Percentiles rank a stretch among this genome's conserved stretches.
Conservation (phyloP, 106 monocot genomes). For the Phalaenopsis equestris region DNA sequence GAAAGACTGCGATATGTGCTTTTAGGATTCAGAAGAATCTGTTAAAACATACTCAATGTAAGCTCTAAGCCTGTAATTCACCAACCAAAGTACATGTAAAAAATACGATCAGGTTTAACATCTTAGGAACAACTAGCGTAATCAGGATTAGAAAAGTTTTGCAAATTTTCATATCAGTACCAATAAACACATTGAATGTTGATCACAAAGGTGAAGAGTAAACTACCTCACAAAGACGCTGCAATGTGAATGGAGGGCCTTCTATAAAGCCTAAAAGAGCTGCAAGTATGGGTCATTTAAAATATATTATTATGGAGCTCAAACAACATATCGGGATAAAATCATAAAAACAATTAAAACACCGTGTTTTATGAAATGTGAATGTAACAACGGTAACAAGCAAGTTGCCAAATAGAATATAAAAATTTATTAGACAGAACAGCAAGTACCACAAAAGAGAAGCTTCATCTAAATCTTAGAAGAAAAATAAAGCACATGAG, state of each 20-base stretch:
- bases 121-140: neutral
- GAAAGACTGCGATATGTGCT: constrained; percentile 62
- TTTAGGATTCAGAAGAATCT: constrained; percentile 83
- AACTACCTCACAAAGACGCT: constrained; percentile 88
- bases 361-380: no score
- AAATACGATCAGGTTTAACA: neutral
- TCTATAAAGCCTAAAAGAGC: constrained; percentile 79
- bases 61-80: constrained; percentile 1
- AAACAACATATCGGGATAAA: neutral
- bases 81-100: constrained; percentile 1
- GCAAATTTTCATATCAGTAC: neutral
- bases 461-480: neutral
- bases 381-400: neutral
- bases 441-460: neutral
- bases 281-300: constrained; percentile 24
- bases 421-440: neutral
- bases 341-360: neutral
- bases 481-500: neutral
- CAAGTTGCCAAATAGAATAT: neutral
- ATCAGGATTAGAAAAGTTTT: neutral
- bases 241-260: constrained; percentile 96
- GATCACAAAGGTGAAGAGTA: neutral
- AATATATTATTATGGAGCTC: neutral
- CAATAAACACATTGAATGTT: neutral
- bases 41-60: constrained; percentile 15